Conservation (phyloP, 2,329 filamentous ascomycete species). For the Bipolaris bicolor region DNA sequence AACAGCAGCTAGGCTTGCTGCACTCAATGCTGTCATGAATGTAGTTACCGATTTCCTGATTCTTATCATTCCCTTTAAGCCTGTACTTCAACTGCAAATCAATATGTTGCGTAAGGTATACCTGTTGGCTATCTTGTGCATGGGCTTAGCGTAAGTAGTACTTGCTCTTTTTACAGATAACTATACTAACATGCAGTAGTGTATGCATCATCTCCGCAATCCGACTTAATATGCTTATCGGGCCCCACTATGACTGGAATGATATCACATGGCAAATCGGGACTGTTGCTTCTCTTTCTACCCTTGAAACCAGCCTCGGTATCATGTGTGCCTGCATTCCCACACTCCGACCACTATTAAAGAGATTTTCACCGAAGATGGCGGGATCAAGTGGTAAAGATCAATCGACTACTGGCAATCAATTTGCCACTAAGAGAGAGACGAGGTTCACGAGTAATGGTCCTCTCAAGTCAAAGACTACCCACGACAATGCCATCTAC, state of each 20-base stretch:
- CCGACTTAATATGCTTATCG: not conserved
- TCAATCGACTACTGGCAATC: not conserved
- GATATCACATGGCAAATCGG: not conserved
- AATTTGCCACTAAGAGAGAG: not conserved
- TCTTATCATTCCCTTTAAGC: not conserved
- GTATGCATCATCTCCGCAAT: constrained; percentile 1
- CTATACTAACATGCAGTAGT: not conserved
- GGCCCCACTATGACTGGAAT: not conserved
- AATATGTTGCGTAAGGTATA: not conserved
- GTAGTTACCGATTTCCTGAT: not conserved
- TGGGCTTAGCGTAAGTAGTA: not conserved
- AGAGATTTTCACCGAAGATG: not conserved
- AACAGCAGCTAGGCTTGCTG: not conserved
- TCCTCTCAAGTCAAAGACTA: not conserved
- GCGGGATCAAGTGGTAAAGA: not conserved
- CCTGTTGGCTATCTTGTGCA: not conserved
- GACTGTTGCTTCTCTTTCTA: not conserved
- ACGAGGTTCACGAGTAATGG: not conserved
- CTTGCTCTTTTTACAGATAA: not conserved
- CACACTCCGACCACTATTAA: not conserved
- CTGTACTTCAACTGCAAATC: not conserved
- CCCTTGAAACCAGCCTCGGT: not conserved
- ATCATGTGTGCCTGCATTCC: not conserved
- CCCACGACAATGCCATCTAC: not conserved
- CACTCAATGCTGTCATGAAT: not conserved